Base-by-base conservation (phyloP, 257 asterid species). In the Thymus quinquecostatus region DNA sequence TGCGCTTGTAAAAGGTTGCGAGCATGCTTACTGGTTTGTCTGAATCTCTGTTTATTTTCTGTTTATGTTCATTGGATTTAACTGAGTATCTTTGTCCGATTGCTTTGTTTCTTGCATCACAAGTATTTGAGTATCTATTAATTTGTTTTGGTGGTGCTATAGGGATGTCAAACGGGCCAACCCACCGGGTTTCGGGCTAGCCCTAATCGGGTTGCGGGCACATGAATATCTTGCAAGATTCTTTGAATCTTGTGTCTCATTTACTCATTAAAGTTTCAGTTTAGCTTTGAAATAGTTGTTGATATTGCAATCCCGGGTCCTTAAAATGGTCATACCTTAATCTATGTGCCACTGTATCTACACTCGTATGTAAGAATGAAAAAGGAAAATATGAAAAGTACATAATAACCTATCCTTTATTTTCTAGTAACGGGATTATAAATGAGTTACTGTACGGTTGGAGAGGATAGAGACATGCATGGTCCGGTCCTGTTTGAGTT, bases 1-100 rank as follows among this genome's bases (percentile, higher is more conserved):
- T 53, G 99, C 97, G 45, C 90, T 94, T 70, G 91, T 94, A 70
- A 94, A 94, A 91, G 97, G 99, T 79, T 94, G 99, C 96, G 97
- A 94, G 93, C 99, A 94, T 71, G 95, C 96, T 75, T 89, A 91
- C 93, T 94, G 97, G 99, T 94, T 85, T 78, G 97, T 89, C 84
- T 76, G 68, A 69, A 72, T 57, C 81, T 70, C 70, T 59, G 34
- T 69, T 43, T 68, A 49, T 73, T 64, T 33, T 64, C 49, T 9
- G 2, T 8, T 45, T 44, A 21, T 21, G 36, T 71, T 63, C 68
- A 21, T 9, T 50, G 40, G 36, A 41, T 73, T 47, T 2, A 36
- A 13, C 12, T 70, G 27, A 53, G 43, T 34, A 30, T 66, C 21
- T 32, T 5, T 41, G 58, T 7, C 11, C 12, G 43, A 11, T 38